Evolutionary conservation across 345 rosid genomes (phyloP).

Genomic region (Isatis tinctoria): DNA sequence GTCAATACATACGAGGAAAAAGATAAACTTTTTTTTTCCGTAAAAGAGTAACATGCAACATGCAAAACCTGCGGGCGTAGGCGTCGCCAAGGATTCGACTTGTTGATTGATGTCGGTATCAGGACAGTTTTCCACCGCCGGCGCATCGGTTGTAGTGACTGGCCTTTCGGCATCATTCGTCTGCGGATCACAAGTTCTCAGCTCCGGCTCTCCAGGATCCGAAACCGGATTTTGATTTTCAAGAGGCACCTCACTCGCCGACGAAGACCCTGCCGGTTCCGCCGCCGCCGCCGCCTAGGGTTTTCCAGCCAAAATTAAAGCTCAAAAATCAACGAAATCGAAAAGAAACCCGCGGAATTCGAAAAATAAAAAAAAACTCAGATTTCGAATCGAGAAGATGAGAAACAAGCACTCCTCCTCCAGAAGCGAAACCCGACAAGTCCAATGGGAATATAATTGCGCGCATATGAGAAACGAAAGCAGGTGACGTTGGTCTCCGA

Average conservation of each 20-base stretch:
- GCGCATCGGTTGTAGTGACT: slow-evolving; percentile 25
- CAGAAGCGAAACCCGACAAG: background rate
- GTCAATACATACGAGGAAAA: slow-evolving; percentile 2
- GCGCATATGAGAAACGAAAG: background rate
- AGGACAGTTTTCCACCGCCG: slow-evolving; percentile 33
- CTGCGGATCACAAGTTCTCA: slow-evolving; percentile 55
- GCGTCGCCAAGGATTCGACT: slow-evolving; percentile 45
- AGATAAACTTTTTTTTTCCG: background rate
- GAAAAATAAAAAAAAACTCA: background rate
- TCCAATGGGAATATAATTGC: no score
- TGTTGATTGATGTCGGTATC: slow-evolving; percentile 37
- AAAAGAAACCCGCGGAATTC: background rate
- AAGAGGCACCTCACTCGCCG: slow-evolving; percentile 45
- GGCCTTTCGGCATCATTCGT: slow-evolving; percentile 31
- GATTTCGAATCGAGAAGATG: slow-evolving; percentile 12
- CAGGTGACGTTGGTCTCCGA: background rate
- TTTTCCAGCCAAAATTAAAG: background rate
- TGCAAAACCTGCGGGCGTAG: slow-evolving; percentile 45
- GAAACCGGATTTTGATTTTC: slow-evolving; percentile 38
- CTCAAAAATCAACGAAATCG: slow-evolving; percentile 1
- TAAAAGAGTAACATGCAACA: slow-evolving; percentile 30
- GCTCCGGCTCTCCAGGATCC: slow-evolving; percentile 50
- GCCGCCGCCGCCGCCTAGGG: slow-evolving; percentile 35
- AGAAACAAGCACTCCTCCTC: background rate
- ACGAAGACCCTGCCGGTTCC: slow-evolving; percentile 50